Evolutionary conservation across 768 basidiomycete species (phyloP), one percentile per base, ranked within the genome.

Genomic region (Pleurotus salmoneostramineus): DNA sequence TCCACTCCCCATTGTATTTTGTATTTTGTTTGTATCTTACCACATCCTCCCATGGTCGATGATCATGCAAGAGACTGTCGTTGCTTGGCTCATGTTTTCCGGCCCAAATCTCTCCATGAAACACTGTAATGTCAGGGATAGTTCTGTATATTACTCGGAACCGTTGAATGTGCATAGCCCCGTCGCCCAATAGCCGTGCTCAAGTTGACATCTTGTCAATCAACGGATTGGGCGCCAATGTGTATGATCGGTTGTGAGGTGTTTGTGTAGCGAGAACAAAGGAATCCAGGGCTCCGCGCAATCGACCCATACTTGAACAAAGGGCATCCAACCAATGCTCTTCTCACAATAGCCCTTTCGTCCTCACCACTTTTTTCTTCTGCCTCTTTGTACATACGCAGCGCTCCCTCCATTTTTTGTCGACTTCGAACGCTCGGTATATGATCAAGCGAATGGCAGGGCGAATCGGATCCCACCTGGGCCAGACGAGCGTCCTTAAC

Each of bases 381-480:
- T 17, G 17, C 8, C 37, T 10, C 12, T 17, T 45, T 45, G 44
- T 45, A 45, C 44, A 45, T 45, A 45, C 44, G 6, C 37, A 40
- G 37, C 37, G 8, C 37, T 10, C 8, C 37, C n/a, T 40, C n/a
- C n/a, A 8, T 40, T 8, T 40, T 45, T 17, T 45, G 14, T n/a
- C 44, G 44, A 45, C 12, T 10, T 14, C 32, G 31, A 34, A 11
- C 31, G 15, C 33, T n/a, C 40, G 27, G 52, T 55, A 43, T 21
- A 55, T 55, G 52, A 55, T 55, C 34, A 55, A 31, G 40, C 52
- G 52, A 55, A 55, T 55, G 52, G 52, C 52, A 7, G 52, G 52
- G 6, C 35, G 52, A 31, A 42, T 55, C 37, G 52, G 52, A 55
- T 42, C 52, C 52, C 52, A 55, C 52, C 27, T 55, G 52, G 52